Conservation (phyloP, 2,329 filamentous ascomycete genomes). For the Scleromitrula shiraiana region DNA sequence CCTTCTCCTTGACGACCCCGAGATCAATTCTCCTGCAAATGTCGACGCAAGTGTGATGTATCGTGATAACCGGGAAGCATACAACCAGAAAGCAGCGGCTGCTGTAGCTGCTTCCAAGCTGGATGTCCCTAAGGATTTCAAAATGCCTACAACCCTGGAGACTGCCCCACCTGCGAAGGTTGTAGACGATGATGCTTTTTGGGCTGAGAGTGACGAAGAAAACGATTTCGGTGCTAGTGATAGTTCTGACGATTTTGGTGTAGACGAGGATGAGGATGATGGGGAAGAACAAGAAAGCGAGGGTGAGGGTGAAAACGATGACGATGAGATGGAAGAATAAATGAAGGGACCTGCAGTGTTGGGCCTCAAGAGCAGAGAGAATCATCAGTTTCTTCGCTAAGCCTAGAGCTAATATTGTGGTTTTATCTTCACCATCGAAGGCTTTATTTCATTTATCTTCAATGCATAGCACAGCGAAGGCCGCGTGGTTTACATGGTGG, state of each 20-base stretch:
- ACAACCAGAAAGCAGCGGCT: constrained; percentile 60
- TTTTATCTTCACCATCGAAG: neutral
- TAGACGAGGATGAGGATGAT: constrained; percentile 51
- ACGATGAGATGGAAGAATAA: constrained; percentile 21
- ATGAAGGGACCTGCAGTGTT: neutral
- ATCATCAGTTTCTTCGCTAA: neutral
- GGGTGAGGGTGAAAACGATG: constrained; percentile 43
- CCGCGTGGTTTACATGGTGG: constrained; percentile 11
- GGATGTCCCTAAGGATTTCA: constrained; percentile 71
- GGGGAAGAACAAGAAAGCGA: constrained; percentile 46
- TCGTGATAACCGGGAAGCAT: constrained; percentile 61
- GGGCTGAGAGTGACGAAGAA: constrained; percentile 68
- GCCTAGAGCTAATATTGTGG: neutral
- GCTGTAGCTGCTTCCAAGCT: constrained; percentile 66
- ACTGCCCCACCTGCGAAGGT: constrained; percentile 52
- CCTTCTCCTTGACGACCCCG: constrained; percentile 85
- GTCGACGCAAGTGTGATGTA: constrained; percentile 87
- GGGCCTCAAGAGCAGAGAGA: neutral
- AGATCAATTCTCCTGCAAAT: constrained; percentile 89
- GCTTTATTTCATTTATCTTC: constrained; percentile 11
- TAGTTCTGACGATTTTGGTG: constrained; percentile 48
- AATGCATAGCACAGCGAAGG: constrained; percentile 23
- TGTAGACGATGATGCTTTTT: constrained; percentile 73
- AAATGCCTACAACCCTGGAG: constrained; percentile 71
- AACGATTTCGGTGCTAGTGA: constrained; percentile 73